These are phyloP conservation scores for Elymus sibiricus DNA, from an alignment of 176 grass and related monocot species.

Conservation along the genomic window DNA sequence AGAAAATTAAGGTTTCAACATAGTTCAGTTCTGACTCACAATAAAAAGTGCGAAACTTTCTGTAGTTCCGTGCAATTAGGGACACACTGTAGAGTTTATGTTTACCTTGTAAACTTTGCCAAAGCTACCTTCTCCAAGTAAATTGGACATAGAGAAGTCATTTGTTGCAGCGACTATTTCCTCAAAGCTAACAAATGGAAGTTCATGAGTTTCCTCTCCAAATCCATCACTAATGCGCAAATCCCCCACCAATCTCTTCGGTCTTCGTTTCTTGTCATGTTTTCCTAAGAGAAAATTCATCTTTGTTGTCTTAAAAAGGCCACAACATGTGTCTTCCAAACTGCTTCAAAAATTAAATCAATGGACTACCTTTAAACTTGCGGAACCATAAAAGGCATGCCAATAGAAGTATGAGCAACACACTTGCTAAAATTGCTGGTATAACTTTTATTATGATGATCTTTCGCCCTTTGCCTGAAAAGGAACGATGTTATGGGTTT, in stretches of 20 bases:
- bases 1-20: not conserved
- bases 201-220: not conserved
- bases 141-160: constrained; percentile 26
- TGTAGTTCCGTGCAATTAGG: not conserved
- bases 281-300: not conserved
- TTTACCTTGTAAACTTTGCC: constrained; percentile 57
- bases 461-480: not conserved
- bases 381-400: not conserved
- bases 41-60: not conserved
- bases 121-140: constrained; percentile 44
- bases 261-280: not conserved
- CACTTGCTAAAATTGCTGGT: not conserved
- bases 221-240: not conserved
- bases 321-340: not conserved
- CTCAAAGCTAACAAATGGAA: constrained; percentile 24
- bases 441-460: not conserved
- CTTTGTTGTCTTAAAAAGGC: not conserved
- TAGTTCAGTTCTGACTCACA: not conserved
- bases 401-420: not conserved
- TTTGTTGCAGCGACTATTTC: constrained; percentile 15
- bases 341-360: not conserved
- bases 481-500: not conserved
- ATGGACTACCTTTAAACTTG: not conserved
- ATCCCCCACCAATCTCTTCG: not conserved
- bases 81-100: not conserved